Base-by-base conservation (phyloP, 2,329 filamentous ascomycete genomes). In the Blastomyces parvus region DNA sequence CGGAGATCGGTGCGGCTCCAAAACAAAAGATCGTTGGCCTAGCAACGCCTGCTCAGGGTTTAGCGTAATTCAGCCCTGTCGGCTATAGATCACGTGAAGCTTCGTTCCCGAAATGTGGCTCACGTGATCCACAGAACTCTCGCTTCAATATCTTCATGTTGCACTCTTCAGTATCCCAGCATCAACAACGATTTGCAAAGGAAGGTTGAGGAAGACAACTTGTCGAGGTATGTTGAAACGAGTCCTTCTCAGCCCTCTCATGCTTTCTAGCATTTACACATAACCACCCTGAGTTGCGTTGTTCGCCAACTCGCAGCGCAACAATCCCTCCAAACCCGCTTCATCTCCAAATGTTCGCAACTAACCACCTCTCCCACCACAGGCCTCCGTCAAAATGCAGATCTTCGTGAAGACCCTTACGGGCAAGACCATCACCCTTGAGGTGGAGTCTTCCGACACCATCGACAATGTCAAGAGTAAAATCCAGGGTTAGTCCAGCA, bases 381-480 rank as follows among this genome's bases (percentile, higher is more conserved):
- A 78, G 76, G 75, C 76, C 76, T 78, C 79, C 76, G 74, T 77
- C 74, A 79, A 73, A 68, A 80, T 80, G 78, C 78, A 80, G 74
- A 79, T 80, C 74, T 80, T 84, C 79, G 82, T 84, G 72, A 84
- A 84, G 77, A 84, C 82, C 81, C 78, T 97, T 75, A 97, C 94
- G 90, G 94, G 94, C 79, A 97, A 97, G 89, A 97, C 94, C 79
- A 97, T 97, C 89, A 97, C 94, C 89, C 92, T 99, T 76, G 94
- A 99, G 91, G 94, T 97, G 83, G 94, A 97, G 88, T 96, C 91
- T 76, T 93, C 88, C 78, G 94, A 99, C 83, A 97, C 93, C 78
- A 97, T 99, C 83, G 94, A 97, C 88, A 97, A 97, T 88, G 94
- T 99, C 84, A 97, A 97, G 88, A 91, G 90, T 84, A 97, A 99